phyloP scores from a whole-genome alignment of 2,329 filamentous ascomycete species.

The Paracorniculantispora psalliotae region DNA sequence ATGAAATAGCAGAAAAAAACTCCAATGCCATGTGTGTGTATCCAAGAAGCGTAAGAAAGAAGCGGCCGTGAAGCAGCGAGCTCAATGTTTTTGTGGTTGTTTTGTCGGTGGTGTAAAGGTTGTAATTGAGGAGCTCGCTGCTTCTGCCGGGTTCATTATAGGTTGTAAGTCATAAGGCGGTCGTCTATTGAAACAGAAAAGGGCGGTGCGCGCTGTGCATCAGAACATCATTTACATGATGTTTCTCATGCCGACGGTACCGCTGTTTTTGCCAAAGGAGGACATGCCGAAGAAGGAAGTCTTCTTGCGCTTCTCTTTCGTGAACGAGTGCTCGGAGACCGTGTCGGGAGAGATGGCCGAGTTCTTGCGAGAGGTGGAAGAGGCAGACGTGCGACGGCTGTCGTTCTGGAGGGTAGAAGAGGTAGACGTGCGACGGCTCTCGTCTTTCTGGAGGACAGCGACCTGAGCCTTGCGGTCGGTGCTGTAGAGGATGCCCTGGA shows the following conservation, averaged over 20 bases:
- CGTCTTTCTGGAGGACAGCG: constrained; percentile 5
- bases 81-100: background rate
- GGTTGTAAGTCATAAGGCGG: background rate
- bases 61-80: constrained; percentile 2
- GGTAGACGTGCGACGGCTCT: constrained; percentile 9
- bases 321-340: background rate
- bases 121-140: background rate
- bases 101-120: background rate
- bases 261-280: constrained; percentile 1
- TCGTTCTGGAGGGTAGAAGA: background rate
- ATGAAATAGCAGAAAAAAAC: background rate
- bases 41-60: constrained; percentile 1
- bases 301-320: constrained; percentile 5
- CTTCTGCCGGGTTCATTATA: constrained; percentile 9
- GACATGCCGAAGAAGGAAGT: constrained; percentile 5
- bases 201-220: background rate
- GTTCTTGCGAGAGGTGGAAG: background rate
- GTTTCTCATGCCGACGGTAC: background rate
- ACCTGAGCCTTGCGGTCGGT: constrained; percentile 14
- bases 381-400: background rate
- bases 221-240: background rate
- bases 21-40: constrained; percentile 7
- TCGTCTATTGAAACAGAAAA: background rate
- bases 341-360: background rate
- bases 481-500: constrained; percentile 18